Conservation (phyloP, 306 rosid genomes). For the Myrica gale region DNA sequence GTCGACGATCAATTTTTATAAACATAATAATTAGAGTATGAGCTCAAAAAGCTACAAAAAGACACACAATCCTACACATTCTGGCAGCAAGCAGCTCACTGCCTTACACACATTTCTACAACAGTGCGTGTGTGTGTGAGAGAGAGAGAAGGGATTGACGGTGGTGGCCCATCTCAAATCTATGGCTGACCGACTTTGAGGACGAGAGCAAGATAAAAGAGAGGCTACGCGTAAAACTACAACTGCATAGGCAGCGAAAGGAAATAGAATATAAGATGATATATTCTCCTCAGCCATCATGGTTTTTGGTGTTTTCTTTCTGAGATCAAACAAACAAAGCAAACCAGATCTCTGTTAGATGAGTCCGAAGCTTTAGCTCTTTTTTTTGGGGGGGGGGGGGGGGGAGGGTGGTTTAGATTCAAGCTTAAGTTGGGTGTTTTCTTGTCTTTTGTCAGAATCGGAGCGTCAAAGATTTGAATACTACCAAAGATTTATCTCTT, state of each 20-base stretch:
- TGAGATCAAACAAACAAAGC: conserved; percentile 49
- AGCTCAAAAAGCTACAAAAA: conserved; percentile 35
- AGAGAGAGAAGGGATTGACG: conserved; percentile 14
- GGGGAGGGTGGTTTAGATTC: conserved; percentile 38
- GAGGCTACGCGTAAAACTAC: conserved; percentile 34
- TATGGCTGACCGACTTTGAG: conserved; percentile 66
- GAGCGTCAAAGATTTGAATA: conserved; percentile 36
- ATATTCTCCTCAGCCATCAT: conserved; percentile 40
- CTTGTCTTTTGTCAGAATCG: conserved; percentile 70
- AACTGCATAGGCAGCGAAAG: conserved; percentile 28
- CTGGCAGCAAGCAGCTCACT: conserved; percentile 33
- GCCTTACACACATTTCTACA: conserved; percentile 47
- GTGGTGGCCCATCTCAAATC: conserved; percentile 68
- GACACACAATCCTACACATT: conserved; percentile 38
- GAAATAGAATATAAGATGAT: conserved; percentile 14
- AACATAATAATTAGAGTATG: conserved; percentile 52
- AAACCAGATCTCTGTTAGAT: conserved; percentile 40
- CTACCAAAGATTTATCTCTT: conserved; percentile 46
- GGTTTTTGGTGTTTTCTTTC: conserved; percentile 60
- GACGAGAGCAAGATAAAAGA: conserved; percentile 49
- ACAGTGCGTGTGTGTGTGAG: conserved; percentile 40
- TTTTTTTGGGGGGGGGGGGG: conserved; percentile 34
- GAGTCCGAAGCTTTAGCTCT: conserved; percentile 33
- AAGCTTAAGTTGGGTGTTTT: conserved; percentile 55
- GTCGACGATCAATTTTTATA: background rate